Base-by-base conservation (phyloP, 176 grass and related monocot genomes). In the Cymbopogon citratus region DNA sequence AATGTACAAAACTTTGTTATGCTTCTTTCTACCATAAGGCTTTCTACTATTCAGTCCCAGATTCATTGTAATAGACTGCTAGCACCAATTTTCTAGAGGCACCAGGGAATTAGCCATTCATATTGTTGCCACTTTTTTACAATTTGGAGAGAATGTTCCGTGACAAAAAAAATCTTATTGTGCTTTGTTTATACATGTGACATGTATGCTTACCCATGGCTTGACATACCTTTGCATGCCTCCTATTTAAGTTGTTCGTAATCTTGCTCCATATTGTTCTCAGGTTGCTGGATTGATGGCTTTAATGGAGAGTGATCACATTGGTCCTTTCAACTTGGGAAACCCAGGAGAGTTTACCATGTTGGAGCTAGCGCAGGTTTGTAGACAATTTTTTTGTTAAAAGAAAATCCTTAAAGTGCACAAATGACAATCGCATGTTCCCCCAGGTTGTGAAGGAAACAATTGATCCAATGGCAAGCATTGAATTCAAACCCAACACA, bases 271-370 rank as follows among this genome's bases (percentile, higher is more conserved):
- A 43, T 74, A 33, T 24, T 24, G 15, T 23, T 85, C 79, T 74
- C 81, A 97, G 94, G 94, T 94, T 81, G 89, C 90, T 82, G 94
- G 91, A 44, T 46, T 97, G 85, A 91, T 94, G 80, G 72, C 85
- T 57, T 80, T 97, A 57, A 97, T 97, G 94, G 94, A 97, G 81
- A 57, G 94, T 69, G 87, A 92, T 71, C 89, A 97, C 78, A 91
- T 91, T 23, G 91, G 94, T n/a, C 94, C 94, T 45, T 94, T 94
- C 80, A 97, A 97, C 57, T 63, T 97, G 70, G 94, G 91, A 62
- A 97, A 97, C 72, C 94, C 94, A 85, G 94, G 94, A 80, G 94
- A 97, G 39, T 97, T 97, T 78, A 97, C 91, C 72, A 97, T 97
- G 94, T 76, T 91, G 82, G 91, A 97, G 75, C 87, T 97, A 79